Conservation (phyloP, 305 asterid species). For the Withania somnifera region DNA sequence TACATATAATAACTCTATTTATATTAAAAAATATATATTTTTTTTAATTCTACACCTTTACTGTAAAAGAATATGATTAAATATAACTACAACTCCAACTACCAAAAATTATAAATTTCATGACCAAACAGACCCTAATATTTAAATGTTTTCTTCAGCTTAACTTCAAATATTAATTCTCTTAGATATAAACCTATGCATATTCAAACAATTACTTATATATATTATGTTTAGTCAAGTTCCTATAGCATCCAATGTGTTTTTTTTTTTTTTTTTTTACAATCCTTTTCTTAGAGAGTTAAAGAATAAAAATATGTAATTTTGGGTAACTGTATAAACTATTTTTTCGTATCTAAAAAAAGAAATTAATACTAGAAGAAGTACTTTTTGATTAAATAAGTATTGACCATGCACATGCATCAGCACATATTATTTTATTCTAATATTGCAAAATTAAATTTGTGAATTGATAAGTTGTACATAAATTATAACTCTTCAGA, state of each 20-base stretch:
- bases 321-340: background rate
- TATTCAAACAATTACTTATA: background rate
- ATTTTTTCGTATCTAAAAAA: no score
- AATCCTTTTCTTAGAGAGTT: background rate
- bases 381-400: background rate
- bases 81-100: no score
- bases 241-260: background rate
- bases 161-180: background rate
- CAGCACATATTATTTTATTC: background rate
- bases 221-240: background rate
- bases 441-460: background rate
- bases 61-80: no score
- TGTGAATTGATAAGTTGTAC: background rate
- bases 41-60: no score
- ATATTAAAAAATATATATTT: no score
- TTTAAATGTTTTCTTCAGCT: background rate
- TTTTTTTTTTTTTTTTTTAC: no score
- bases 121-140: no score
- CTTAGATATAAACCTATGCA: background rate
- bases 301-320: background rate
- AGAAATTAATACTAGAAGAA: no score
- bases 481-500: no score
- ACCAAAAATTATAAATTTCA: no score
- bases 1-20: no score
- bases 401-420: no score